Evolutionary conservation across 768 basidiomycete genomes (phyloP).

Genomic region (Amanita inopinata): DNA sequence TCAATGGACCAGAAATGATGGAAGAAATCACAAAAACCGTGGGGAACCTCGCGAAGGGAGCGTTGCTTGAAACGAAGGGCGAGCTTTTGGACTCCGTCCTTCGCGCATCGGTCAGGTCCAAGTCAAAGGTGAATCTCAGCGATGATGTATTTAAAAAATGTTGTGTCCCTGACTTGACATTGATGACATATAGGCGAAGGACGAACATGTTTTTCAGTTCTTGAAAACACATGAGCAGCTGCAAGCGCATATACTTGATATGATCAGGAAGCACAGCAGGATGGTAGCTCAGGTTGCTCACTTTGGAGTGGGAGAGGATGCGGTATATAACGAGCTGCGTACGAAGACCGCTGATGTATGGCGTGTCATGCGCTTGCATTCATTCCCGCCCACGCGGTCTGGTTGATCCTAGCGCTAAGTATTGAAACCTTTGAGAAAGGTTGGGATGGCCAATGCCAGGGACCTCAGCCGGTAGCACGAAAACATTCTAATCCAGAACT

Average conservation of each 20-base stretch:
- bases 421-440: constrained; percentile 25
- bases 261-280: background rate
- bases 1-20: too few relatives aligned
- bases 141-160: background rate
- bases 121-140: too few relatives aligned
- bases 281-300: background rate
- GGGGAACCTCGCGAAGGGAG: too few relatives aligned
- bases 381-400: constrained; percentile 19
- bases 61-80: too few relatives aligned
- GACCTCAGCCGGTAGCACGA: too few relatives aligned
- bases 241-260: constrained; percentile 2
- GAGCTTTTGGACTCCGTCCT: too few relatives aligned
- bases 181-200: background rate
- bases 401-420: constrained; percentile 26
- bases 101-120: too few relatives aligned
- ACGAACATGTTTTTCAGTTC: too few relatives aligned
- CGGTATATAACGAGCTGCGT: background rate
- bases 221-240: background rate
- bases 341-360: background rate
- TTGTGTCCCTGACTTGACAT: background rate
- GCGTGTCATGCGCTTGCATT: background rate
- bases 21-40: too few relatives aligned
- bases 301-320: background rate
- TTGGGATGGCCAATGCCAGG: constrained; percentile 27
- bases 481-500: too few relatives aligned